Base-by-base conservation (phyloP, 1,284 basidiomycete genomes). In the Ustilago nuda region DNA sequence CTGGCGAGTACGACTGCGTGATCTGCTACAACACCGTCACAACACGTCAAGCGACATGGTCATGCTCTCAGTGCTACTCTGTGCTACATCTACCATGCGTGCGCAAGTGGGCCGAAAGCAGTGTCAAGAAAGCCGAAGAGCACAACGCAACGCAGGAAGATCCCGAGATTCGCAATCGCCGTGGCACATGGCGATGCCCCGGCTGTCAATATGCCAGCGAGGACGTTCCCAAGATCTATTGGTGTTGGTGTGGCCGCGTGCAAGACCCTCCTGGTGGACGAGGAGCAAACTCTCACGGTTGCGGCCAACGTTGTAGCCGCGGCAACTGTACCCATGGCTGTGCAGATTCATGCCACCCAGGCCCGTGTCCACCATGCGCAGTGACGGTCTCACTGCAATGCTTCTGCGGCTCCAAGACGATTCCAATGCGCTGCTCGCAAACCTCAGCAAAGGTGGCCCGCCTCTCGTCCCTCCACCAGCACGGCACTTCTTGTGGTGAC, bases 81-180 rank as follows among this genome's bases (percentile, higher is more conserved):
- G 84, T 85, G 2, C 64, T 85, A 1, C 84, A 85, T 51, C 67
- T 85, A 15, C 61, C 61, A 15, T 85, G 84, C 61, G 78, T 80
- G 3, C 75, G 81, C 70, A 82, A 80, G 52, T 85, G 84, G 84
- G 83, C 84, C 11, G 73, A 78, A 33, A 66, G 74, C 61, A 85
- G 82, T 58, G 82, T 85, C 43, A 64, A 79, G 54, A 79, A 84
- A 52, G 76, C 79, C 19, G 72, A 84, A 56, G 84, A 84, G 61
- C 76, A 82, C 64, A 84, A 84, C 45, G 80, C 81, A 5, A 78
- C 82, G 79, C 84, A 85, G 60, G 83, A 85, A 53, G 83, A 85
- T 61, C 70, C 72, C 23, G 75, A 67, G 36, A 78, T 85, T 3
- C 79, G 82, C 45, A 64, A 73, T 35, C 67, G 79, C 8, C 71